phyloP scores from a whole-genome alignment of 2,329 filamentous ascomycete genomes.

The Fusarium paranaense region DNA sequence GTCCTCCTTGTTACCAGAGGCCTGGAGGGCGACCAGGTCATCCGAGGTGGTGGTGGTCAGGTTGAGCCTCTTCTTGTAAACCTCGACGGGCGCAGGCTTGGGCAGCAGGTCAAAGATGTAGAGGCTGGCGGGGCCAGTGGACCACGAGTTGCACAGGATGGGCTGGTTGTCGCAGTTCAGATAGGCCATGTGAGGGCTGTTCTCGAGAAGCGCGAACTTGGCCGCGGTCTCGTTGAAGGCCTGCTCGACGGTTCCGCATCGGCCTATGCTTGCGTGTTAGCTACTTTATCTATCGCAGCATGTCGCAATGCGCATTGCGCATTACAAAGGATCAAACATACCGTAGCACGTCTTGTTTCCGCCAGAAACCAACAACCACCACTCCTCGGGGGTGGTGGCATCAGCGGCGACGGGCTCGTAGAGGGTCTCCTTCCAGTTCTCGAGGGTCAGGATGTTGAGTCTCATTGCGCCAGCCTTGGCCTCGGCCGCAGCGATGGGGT shows the following conservation, averaged over 20 bases:
- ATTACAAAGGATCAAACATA: constrained; percentile 48
- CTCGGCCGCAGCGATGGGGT: constrained; percentile 55
- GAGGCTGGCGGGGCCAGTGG: constrained; percentile 71
- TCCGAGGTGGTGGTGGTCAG: constrained; percentile 74
- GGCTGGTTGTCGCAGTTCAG: constrained; percentile 81
- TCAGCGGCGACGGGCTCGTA: constrained; percentile 70
- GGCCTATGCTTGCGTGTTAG: constrained; percentile 58
- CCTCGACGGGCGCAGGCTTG: constrained; percentile 70
- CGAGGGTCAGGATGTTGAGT: constrained; percentile 68
- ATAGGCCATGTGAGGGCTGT: constrained; percentile 74
- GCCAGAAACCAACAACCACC: constrained; percentile 80
- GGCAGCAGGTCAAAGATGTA: constrained; percentile 77
- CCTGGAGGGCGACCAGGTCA: constrained; percentile 70
- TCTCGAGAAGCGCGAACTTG: constrained; percentile 70
- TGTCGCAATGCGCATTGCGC: constrained; percentile 1
- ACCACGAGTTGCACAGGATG: constrained; percentile 81
- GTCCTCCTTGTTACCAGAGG: constrained; percentile 62
- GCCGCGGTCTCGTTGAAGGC: constrained; percentile 75
- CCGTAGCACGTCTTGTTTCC: constrained; percentile 82
- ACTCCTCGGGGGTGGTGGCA: constrained; percentile 75
- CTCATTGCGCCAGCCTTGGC: constrained; percentile 55
- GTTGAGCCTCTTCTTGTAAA: constrained; percentile 76
- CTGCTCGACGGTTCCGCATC: constrained; percentile 72
- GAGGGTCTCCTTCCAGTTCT: constrained; percentile 78
- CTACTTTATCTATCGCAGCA: constrained; percentile 3